Evolutionary conservation across 2,329 filamentous ascomycete genomes (phyloP).

Genomic region (Fusarium sp.): DNA sequence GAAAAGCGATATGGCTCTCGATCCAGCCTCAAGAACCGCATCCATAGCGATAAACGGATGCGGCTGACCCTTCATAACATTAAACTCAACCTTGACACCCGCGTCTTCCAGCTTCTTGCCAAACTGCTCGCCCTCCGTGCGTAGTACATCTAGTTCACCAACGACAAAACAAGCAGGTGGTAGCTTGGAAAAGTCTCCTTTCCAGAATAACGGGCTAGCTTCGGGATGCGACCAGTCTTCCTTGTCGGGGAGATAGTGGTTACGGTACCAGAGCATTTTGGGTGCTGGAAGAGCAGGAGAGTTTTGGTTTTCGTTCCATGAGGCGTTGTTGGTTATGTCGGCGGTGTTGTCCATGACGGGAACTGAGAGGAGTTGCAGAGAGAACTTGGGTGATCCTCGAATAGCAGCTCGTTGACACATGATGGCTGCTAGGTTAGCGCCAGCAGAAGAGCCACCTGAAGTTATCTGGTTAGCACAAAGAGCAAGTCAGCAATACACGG

Average conservation of each 20-base stretch:
- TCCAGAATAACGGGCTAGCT: not conserved
- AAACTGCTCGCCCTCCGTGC: slow-evolving; percentile 10
- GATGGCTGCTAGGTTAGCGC: slow-evolving; percentile 8
- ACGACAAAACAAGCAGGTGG: slow-evolving; percentile 18
- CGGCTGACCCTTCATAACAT: slow-evolving; percentile 11
- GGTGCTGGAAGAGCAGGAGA: not conserved
- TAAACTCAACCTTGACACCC: not conserved
- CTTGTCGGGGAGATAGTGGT: slow-evolving; percentile 1
- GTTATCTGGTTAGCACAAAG: not conserved
- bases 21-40: slow-evolving; percentile 8
- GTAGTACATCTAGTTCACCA: not conserved
- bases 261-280: slow-evolving; percentile 19
- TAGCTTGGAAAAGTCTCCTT: slow-evolving; percentile 1
- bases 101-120: not conserved
- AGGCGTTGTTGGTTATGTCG: not conserved
- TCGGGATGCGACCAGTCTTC: not conserved
- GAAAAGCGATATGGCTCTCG: slow-evolving; percentile 1
- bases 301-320: slow-evolving; percentile 12
- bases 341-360: slow-evolving; percentile 20
- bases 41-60: slow-evolving; percentile 26
- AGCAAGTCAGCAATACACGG: no score
- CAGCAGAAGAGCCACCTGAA: slow-evolving; percentile 20
- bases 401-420: slow-evolving; percentile 22
- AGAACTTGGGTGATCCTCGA: not conserved
- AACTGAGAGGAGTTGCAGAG: slow-evolving; percentile 13